Evolutionary conservation across 129 eudicot genomes (phyloP), one percentile per base, ranked within the genome.

Genomic region (Dittrichia graveolens): DNA sequence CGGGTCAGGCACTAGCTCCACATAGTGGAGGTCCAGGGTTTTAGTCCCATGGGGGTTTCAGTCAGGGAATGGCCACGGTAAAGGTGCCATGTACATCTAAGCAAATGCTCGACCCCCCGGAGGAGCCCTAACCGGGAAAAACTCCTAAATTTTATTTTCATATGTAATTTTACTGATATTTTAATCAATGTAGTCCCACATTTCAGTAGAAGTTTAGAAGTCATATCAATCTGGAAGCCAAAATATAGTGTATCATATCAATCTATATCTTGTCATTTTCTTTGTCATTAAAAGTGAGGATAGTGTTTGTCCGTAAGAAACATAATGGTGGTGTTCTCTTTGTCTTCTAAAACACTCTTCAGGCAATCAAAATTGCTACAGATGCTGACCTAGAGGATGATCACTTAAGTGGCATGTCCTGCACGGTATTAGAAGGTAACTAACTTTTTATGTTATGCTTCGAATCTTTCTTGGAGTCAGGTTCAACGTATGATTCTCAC

Each of bases 341-440:
- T 79, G 37, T 45, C 4, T 68, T 75, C 15, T 65, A n/a, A 67
- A 78, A 40, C 50, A 39, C 37, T 58, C 15, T 50, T 13, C 72
- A 94, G 98, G 98, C 97, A 56, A 88, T 94, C 45, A 82, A 45
- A 81, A 85, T 77, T 81, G 96, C 97, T 72, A 81, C 96, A 65
- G 96, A 93, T 38, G 88, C 96, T 50, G 95, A 85, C 72, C 85
- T 65, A 37, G 93, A 71, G 35, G 73, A 54, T 58, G 81, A 82
- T 69, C 80, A 81, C 78, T 74, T 90, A 76, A 85, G 79, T 84
- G 97, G 95, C 79, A 67, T 85, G 83, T 79, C 89, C 53, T 78
- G 88, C 46, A 81, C 67, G 18, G 67, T 81, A 73, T 75, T 90
- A 67, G 97, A 94, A 90, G 96, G 99, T 88, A 73, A 1, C 39